Base-by-base conservation (phyloP, 768 basidiomycete species). In the Clathrus columnatus region DNA sequence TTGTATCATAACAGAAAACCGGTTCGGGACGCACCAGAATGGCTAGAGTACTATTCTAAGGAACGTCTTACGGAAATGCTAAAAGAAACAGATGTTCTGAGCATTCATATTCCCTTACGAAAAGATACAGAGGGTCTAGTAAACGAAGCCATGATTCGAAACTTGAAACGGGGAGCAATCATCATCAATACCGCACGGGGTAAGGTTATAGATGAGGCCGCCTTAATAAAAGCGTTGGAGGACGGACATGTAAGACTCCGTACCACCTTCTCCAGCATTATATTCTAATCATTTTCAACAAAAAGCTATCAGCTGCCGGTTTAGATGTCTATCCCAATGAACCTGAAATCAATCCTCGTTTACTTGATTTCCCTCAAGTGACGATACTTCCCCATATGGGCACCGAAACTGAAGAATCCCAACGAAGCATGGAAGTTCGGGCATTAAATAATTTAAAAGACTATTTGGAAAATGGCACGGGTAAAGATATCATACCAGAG, bases 371-470 rank as follows among this genome's bases (percentile, higher is more conserved):
- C 68, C 82, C 85, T 7, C 82, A 91, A 59, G 84, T 91, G 59
- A 85, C 85, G 27, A 74, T 97, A 7, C 76, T 97, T 18, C 94
- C 93, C 0, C 94, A 95, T 67, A 84, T 95, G 83, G 94, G 93
- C 6, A 92, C 91, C 0, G 84, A 89, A 67, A 92, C 81, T 51
- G 80, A 82, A 59, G 91, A 93, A 62, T 78, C 85, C 5, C 86
- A 89, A 66, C 76, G 75, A 56, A 77, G 77, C 65, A 92, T 92
- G 90, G 91, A 92, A 70, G 74, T 90, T 30, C 80, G 87, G n/a
- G 87, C 90, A 7, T 72, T 93, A 60, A 79, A 77, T 24, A 91
- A 93, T 63, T 66, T 93, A 54, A 76, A 71, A 58, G 86, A 90
- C 62, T 91, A 78, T 68, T 67, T 91, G 56, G 74, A 71, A 16